These are phyloP conservation scores for Lecanicillium sp. DNA, from an alignment of 2,329 filamentous ascomycete species.

Conservation along the genomic window DNA sequence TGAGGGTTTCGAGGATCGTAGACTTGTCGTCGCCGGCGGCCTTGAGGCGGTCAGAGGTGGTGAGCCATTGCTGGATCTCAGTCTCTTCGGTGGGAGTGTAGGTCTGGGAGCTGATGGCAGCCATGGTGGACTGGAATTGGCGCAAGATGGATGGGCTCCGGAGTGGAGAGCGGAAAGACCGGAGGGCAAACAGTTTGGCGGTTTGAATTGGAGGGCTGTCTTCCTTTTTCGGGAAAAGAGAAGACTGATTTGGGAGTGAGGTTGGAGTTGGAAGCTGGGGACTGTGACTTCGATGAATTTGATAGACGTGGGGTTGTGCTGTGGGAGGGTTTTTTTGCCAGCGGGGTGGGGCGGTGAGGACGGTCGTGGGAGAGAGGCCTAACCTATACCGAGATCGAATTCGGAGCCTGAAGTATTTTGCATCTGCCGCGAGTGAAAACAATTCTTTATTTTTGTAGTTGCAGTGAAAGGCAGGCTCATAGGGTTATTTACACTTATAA, in stretches of 20 bases:
- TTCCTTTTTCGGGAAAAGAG: not conserved
- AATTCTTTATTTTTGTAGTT: too few relatives aligned
- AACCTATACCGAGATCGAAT: too few relatives aligned
- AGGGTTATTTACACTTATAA: too few relatives aligned
- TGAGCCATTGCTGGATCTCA: conserved; percentile 85
- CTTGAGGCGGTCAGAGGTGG: conserved; percentile 61
- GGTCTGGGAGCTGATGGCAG: conserved; percentile 54
- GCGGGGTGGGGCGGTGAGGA: conserved; percentile 7
- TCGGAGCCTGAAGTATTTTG: too few relatives aligned
- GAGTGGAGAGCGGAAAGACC: conserved; percentile 24
- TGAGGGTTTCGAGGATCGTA: conserved; percentile 68
- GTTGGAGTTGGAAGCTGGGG: not conserved
- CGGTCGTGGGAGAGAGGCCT: too few relatives aligned
- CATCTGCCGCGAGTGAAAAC: too few relatives aligned
- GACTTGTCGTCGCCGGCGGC: conserved; percentile 46
- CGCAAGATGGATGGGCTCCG: conserved; percentile 22
- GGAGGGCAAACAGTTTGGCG: conserved; percentile 38
- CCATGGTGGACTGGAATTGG: conserved; percentile 45
- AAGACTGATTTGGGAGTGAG: not conserved
- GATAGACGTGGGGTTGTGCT: conserved; percentile 7
- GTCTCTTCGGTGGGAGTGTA: conserved; percentile 75
- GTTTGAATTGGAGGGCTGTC: conserved; percentile 8
- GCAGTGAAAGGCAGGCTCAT: too few relatives aligned
- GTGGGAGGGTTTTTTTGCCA: conserved; percentile 9
- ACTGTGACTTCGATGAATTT: not conserved